Percentiles rank a stretch among this genome's conserved stretches.
Conservation (phyloP, 495 filamentous ascomycete species). For the Annulohypoxylon maeteangense region DNA sequence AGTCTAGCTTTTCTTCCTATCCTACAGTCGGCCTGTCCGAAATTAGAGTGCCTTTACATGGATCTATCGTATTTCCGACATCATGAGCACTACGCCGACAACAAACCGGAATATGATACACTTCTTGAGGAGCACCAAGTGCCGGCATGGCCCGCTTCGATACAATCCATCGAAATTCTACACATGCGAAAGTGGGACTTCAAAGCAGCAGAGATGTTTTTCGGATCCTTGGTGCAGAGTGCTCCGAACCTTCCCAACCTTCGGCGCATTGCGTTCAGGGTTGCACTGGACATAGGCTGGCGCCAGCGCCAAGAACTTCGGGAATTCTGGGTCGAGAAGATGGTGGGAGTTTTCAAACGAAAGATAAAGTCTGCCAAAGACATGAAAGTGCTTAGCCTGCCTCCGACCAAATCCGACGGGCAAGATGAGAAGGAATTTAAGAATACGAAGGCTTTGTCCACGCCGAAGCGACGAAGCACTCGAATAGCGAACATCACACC, state of each 20-base stretch:
- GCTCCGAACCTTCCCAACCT: constrained; percentile 71
- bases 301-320: constrained; percentile 79
- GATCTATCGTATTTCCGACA: constrained; percentile 76
- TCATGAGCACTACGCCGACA: constrained; percentile 63
- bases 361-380: constrained; percentile 61
- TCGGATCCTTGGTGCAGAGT: constrained; percentile 76
- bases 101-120: constrained; percentile 73
- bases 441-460: background rate
- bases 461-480: constrained; percentile 35
- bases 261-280: constrained; percentile 73
- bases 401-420: constrained; percentile 33
- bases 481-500: constrained; percentile 41
- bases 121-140: constrained; percentile 68
- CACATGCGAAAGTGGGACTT: constrained; percentile 77
- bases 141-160: constrained; percentile 77
- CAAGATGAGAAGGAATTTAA: constrained; percentile 27
- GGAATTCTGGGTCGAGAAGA: constrained; percentile 72
- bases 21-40: constrained; percentile 71
- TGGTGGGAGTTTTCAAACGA: constrained; percentile 73
- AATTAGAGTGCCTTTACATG: constrained; percentile 73
- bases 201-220: constrained; percentile 74
- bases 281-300: constrained; percentile 79
- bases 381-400: constrained; percentile 43
- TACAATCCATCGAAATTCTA: constrained; percentile 75
- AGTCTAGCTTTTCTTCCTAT: constrained; percentile 73